Evolutionary conservation across 169 alveolate genomes (phyloP).

Genomic region (Ichthyophthirius multifiliis): DNA sequence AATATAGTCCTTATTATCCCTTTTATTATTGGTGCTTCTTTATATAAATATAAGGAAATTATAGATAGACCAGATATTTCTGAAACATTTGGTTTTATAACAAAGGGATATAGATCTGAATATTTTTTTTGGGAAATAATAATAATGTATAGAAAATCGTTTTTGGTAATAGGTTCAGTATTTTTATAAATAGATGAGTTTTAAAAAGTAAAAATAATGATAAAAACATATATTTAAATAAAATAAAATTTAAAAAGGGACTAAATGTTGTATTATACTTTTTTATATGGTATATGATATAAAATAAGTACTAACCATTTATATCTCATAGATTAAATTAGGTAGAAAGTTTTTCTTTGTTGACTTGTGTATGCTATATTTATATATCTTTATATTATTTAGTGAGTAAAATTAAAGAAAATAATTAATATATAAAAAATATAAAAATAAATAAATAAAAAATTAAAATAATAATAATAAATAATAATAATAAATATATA

Average conservation of each 20-base stretch:
- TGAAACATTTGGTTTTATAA: neutral
- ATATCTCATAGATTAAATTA: neutral
- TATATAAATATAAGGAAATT: neutral
- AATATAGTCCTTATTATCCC: neutral
- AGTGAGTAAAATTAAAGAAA: neutral
- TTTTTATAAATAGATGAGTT: neutral
- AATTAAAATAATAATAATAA: neutral
- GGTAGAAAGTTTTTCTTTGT: neutral
- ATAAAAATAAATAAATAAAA: neutral
- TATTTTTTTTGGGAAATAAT: neutral
- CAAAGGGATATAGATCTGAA: neutral
- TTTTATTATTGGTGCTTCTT: neutral
- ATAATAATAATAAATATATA: neutral
- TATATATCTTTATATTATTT: neutral
- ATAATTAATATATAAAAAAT: neutral
- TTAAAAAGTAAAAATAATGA: neutral
- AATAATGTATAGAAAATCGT: neutral
- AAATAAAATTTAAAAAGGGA: neutral
- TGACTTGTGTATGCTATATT: neutral
- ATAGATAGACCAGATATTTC: slow-evolving; percentile 4
- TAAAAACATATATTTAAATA: neutral
- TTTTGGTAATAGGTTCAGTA: neutral
- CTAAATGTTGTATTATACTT: neutral
- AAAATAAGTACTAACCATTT: neutral
- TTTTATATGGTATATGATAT: neutral